Base-by-base conservation (phyloP, 116 monocot species). In the Dioscorea cayenensis region DNA sequence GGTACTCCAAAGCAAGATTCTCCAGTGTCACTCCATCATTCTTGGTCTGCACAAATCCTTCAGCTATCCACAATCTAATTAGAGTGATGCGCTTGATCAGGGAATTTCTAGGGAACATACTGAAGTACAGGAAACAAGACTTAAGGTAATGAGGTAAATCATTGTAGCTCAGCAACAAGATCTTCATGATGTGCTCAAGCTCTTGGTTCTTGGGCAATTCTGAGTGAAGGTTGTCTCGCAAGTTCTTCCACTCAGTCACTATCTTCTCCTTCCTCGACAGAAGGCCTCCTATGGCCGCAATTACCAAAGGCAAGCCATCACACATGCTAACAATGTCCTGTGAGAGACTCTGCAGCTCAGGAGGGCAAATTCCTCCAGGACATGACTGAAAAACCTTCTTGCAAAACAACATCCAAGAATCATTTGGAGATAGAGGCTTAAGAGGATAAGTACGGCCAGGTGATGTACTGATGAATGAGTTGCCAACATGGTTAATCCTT, bases 61-160 rank as follows among this genome's bases (percentile, higher is more conserved):
- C 61, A 22, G 61, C 61, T 61, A 61, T 25, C 61, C 61, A 61
- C 23, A 61, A 61, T 61, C 61, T 61, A 25, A 61, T 61, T 25
- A 61, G 22, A 19, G n/a, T 61, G 22, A 22, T 61, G 8, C 61
- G n/a, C 22, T 61, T 20, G 20, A 61, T 22, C 61, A 61, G 2
- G 11, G n/a, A 61, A 11, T 61, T 25, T 61, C 23, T 61, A 6
- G 61, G 61, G 23, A 61, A 61, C n/a, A 20, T 61, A 21, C 61
- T 61, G 61, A 20, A 61, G 23, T 61, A 61, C 23, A 61, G 10
- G 23, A 61, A 61, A 61, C 61, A 61, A 25, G n/a, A 19, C 61
- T 61, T 20, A 1, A 61, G 61, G 23, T 61, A 61, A 1, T 25
- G 8, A 20, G 61, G 61, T 21, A 61, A 9, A 22, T 25, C 23